phyloP scores from a whole-genome alignment of 2,329 filamentous ascomycete species.

The Claviceps fusiformis region DNA sequence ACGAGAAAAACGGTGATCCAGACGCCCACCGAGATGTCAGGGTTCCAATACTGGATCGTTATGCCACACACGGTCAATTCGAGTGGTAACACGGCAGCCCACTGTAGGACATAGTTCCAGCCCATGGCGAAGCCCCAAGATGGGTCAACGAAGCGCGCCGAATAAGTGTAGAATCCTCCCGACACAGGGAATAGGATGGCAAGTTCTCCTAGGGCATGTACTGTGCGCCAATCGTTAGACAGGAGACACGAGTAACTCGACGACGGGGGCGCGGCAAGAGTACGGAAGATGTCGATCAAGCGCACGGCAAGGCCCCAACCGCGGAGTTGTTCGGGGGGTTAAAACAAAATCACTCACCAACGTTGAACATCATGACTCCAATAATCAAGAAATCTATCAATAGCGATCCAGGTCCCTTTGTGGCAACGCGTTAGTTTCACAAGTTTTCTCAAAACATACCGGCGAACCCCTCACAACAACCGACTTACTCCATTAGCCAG shows the following conservation, averaged over 20 bases:
- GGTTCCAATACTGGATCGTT: slow-evolving; percentile 38
- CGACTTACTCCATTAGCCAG: slow-evolving; percentile 29
- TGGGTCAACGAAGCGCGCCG: slow-evolving; percentile 44
- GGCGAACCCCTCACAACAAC: background rate
- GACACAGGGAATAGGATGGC: slow-evolving; percentile 46
- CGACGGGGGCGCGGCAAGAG: background rate
- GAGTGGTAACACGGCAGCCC: slow-evolving; percentile 32
- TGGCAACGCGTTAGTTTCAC: background rate
- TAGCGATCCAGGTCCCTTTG: slow-evolving; percentile 27
- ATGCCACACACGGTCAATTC: slow-evolving; percentile 35
- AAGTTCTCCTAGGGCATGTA: slow-evolving; percentile 45
- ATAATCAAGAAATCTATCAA: slow-evolving; percentile 40
- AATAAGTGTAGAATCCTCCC: slow-evolving; percentile 47
- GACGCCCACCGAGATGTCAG: slow-evolving; percentile 28
- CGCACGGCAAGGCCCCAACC: background rate
- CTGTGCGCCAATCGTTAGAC: slow-evolving; percentile 9
- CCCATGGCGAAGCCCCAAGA: slow-evolving; percentile 42
- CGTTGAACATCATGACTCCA: slow-evolving; percentile 47
- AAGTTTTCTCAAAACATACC: too few species aligned
- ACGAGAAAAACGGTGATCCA: slow-evolving; percentile 38
- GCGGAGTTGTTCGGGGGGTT: too few species aligned
- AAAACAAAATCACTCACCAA: slow-evolving; percentile 18
- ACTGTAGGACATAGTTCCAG: slow-evolving; percentile 36
- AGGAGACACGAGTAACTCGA: background rate
- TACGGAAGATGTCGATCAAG: background rate